Conservation (phyloP, 2,329 filamentous ascomycete species). For the Claviceps monticola region DNA sequence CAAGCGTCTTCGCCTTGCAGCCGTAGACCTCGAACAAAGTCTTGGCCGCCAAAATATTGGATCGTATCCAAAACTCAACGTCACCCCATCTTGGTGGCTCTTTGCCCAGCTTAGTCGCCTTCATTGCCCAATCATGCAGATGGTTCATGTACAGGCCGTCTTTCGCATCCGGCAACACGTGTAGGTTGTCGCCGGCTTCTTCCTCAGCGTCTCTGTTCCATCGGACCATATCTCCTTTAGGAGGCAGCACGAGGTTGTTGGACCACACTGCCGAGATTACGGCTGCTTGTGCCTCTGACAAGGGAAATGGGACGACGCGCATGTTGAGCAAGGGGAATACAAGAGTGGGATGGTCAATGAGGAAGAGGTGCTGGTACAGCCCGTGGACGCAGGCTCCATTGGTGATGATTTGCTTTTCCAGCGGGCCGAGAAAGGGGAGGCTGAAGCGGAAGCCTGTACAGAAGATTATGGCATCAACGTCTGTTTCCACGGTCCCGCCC, state of each 20-base stretch:
- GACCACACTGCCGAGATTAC: slow-evolving; percentile 67
- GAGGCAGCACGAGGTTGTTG: slow-evolving; percentile 52
- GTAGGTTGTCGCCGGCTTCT: slow-evolving; percentile 19
- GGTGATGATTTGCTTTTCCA: slow-evolving; percentile 41
- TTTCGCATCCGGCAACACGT: slow-evolving; percentile 18
- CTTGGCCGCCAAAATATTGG: slow-evolving; percentile 54
- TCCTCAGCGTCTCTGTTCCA: slow-evolving; percentile 55
- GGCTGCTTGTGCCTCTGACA: slow-evolving; percentile 67
- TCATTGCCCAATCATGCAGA: slow-evolving; percentile 46
- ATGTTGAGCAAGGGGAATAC: slow-evolving; percentile 64
- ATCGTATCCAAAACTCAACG: slow-evolving; percentile 58
- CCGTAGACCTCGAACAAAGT: slow-evolving; percentile 56
- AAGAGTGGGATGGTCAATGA: slow-evolving; percentile 61
- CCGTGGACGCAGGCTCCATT: slow-evolving; percentile 57
- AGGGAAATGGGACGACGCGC: slow-evolving; percentile 76
- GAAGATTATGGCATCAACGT: slow-evolving; percentile 68
- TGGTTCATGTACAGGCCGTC: slow-evolving; percentile 60
- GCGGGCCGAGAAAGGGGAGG: slow-evolving; percentile 52
- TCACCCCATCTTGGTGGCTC: slow-evolving; percentile 57
- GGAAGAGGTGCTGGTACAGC: slow-evolving; percentile 69
- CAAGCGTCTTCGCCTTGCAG: slow-evolving; percentile 47
- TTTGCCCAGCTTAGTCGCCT: slow-evolving; percentile 43
- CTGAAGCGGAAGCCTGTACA: slow-evolving; percentile 84
- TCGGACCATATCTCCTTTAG: slow-evolving; percentile 45
- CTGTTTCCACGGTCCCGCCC: slow-evolving; percentile 48